Base-by-base conservation (phyloP, 2,329 filamentous ascomycete species). In the Verticillium tricorpus region DNA sequence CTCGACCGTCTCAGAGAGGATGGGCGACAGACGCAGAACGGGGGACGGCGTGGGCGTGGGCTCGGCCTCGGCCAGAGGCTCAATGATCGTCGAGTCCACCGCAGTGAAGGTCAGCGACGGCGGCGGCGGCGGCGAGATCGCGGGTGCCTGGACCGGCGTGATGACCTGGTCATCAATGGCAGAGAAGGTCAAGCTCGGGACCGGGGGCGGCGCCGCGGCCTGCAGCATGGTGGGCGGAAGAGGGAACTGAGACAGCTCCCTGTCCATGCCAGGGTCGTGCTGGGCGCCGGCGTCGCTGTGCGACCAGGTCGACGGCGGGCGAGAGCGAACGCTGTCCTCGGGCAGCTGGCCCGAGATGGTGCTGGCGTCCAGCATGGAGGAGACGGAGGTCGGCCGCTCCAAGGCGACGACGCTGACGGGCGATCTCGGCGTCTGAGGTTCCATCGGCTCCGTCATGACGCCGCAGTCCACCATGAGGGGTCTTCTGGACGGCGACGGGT, bases 261-360 rank as follows among this genome's bases (percentile, higher is more conserved):
- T 77, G 19, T 79, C 80, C 70, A 85, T 77, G 28, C 81, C 79
- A 15, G 71, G 70, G 52, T 84, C 81, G 64, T 81, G 76, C 64
- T 85, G 82, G 11, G 80, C 79, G 61, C 80, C 80, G 34, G 78
- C 77, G 67, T 86, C 83, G 67, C 82, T 85, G 66, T 83, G 82
- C 2, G 81, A 80, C 54, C 80, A 72, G 3, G 70, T 71, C 2
- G 83, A 84, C n/a, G 78, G 65, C 12, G 80, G 79, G 54, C 82
- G 74, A 19, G 76, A 75, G 32, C 61, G 65, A 28, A 28, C 28
- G 5, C 69, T 2, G 39, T n/a, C 15, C 2, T 19, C 54, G 14
- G 40, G 68, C 67, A 35, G 56, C 65, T 25, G 69, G 64, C n/a
- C 61, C 28, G 37, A 62, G 59, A 19, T 45, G 39, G 39, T 45